Conservation (phyloP, 1,284 basidiomycete genomes). For the Peniophora sp. region DNA sequence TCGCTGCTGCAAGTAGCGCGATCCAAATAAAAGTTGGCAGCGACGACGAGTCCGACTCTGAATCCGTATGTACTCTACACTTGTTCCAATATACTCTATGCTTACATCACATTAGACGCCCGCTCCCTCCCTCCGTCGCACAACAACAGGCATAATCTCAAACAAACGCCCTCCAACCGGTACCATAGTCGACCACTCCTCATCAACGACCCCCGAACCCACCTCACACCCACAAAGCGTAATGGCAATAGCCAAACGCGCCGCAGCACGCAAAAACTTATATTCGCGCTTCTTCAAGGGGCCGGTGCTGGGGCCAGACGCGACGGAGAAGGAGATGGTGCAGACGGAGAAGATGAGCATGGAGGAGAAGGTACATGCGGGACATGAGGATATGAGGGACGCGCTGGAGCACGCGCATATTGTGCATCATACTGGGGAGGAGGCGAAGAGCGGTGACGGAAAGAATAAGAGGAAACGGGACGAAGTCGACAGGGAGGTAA, state of each 20-base stretch:
- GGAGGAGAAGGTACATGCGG: background rate
- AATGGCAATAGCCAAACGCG: conserved; percentile 63
- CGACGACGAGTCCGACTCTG: conserved; percentile 39
- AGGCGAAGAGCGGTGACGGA: conserved; percentile 7
- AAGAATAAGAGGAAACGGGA: conserved; percentile 4
- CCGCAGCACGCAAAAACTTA: conserved; percentile 65
- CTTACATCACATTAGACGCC: conserved; percentile 16
- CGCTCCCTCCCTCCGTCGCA: conserved; percentile 38
- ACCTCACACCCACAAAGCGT: conserved; percentile 38
- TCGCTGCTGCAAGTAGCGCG: conserved; percentile 40
- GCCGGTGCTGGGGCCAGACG: conserved; percentile 46
- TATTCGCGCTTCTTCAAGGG: conserved; percentile 82
- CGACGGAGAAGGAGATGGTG: conserved; percentile 12
- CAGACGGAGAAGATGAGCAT: conserved; percentile 5
- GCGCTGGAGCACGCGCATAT: background rate
- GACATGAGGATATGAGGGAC: background rate
- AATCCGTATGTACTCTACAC: conserved; percentile 6
- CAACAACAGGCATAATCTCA: conserved; percentile 71
- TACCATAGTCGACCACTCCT: conserved; percentile 40
- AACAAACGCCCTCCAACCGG: conserved; percentile 53
- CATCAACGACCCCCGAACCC: conserved; percentile 17
- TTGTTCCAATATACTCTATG: conserved; percentile 3
- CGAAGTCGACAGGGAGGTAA: conserved; percentile 6
- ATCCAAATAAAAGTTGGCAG: conserved; percentile 62
- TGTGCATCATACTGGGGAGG: conserved; percentile 4